A percentile compares a stretch with the other conserved stretches of the same genome.
phyloP scores from a whole-genome alignment of 2,329 filamentous ascomycete genomes.

The Fusarium metavorans region DNA sequence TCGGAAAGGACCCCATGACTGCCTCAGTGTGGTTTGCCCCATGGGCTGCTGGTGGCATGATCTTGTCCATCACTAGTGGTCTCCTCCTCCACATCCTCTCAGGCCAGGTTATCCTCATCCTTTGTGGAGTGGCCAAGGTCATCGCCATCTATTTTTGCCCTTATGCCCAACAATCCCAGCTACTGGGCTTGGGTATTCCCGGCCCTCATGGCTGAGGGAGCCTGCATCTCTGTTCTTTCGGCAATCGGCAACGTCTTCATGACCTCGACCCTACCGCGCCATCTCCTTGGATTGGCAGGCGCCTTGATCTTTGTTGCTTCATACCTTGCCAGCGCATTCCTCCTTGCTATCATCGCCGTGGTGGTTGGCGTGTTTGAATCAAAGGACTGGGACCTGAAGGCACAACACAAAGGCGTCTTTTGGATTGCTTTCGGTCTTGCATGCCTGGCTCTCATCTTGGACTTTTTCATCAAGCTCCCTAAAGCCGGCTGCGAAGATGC shows the following conservation, averaged over 20 bases:
- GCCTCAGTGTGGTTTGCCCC: constrained; percentile 70
- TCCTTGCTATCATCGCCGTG: constrained; percentile 72
- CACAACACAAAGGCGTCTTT: constrained; percentile 71
- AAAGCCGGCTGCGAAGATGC: constrained; percentile 40
- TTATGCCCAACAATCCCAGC: constrained; percentile 63
- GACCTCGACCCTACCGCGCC: constrained; percentile 69
- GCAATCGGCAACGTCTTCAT: constrained; percentile 75
- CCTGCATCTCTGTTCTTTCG: constrained; percentile 75
- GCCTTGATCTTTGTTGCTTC: constrained; percentile 71
- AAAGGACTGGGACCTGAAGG: constrained; percentile 53
- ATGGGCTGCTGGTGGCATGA: constrained; percentile 67
- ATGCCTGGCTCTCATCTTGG: constrained; percentile 58
- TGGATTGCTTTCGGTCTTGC: constrained; percentile 70
- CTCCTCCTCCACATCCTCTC: constrained; percentile 66
- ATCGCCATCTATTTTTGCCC: constrained; percentile 64
- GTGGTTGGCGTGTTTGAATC: constrained; percentile 54
- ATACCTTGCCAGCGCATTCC: constrained; percentile 71
- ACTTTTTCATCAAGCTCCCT: constrained; percentile 41
- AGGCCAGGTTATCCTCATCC: constrained; percentile 63
- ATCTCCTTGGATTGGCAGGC: constrained; percentile 72
- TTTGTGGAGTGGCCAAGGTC: constrained; percentile 64
- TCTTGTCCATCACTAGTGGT: constrained; percentile 65
- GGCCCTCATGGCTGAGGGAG: constrained; percentile 67
- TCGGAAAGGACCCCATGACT: constrained; percentile 62
- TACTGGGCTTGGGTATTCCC: constrained; percentile 76